These are phyloP conservation scores for Plasmodium gaboni DNA, from an alignment of 169 alveolate species.

Conservation along the genomic window DNA sequence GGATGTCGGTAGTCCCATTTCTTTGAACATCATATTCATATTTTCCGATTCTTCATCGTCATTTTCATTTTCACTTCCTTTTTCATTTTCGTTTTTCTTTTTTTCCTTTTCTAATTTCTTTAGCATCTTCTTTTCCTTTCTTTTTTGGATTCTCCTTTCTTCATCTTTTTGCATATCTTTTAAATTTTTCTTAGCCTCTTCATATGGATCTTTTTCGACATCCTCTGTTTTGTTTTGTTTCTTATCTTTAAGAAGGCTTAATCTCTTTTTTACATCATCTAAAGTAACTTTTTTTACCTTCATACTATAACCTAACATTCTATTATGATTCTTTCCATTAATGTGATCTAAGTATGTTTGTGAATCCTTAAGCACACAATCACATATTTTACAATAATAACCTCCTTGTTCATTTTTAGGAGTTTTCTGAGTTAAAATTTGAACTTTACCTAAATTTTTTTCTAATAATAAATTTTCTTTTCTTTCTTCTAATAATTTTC, in stretches of 20 bases:
- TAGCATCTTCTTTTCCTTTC: conserved; percentile 62
- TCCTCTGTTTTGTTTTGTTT: conserved; percentile 42
- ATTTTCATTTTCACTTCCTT: not conserved
- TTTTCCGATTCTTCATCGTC: not conserved
- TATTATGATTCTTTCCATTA: conserved; percentile 93
- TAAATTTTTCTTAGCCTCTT: conserved; percentile 24
- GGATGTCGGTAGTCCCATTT: conserved; percentile 44
- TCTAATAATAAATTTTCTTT: conserved; percentile 82
- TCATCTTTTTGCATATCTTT: conserved; percentile 37
- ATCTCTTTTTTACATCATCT: conserved; percentile 88
- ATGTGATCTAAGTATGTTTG: conserved; percentile 94
- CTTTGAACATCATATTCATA: not conserved
- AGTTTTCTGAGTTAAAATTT: conserved; percentile 85
- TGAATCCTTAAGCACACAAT: conserved; percentile 90
- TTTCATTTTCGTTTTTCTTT: conserved; percentile 12
- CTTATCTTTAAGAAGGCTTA: conserved; percentile 79
- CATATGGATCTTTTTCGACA: conserved; percentile 46
- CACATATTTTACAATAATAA: conserved; percentile 90
- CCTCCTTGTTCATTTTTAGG: conserved; percentile 91
- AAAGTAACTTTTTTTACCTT: conserved; percentile 91
- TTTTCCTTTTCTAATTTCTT: conserved; percentile 63
- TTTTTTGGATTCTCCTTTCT: conserved; percentile 26
- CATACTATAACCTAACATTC: conserved; percentile 95
- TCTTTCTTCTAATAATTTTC: conserved; percentile 86
- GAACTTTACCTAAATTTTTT: conserved; percentile 86